Conservation (phyloP, 352 stramenopile genomes). For the Pythium oligandrum region DNA sequence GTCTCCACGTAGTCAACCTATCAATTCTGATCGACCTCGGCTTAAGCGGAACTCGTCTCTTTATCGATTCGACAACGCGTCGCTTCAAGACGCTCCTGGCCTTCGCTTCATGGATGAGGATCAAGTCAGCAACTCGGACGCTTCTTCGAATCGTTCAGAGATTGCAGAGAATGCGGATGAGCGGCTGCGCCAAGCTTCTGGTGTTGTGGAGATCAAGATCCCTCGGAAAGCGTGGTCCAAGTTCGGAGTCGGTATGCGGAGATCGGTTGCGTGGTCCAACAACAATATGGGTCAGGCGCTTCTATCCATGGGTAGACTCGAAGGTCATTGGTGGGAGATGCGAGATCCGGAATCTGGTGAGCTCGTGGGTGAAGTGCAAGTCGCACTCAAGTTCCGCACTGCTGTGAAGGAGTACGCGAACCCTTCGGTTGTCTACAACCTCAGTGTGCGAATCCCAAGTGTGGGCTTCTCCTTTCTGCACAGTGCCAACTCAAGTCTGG, state of each 20-base stretch:
- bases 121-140: conserved; percentile 64
- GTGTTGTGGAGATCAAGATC: conserved; percentile 76
- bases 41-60: conserved; percentile 31
- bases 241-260: conserved; percentile 53
- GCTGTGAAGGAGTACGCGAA: conserved; percentile 48
- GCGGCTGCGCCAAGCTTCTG: conserved; percentile 28
- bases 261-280: conserved; percentile 73
- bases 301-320: conserved; percentile 57
- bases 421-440: conserved; percentile 60
- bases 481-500: conserved; percentile 74
- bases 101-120: conserved; percentile 60
- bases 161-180: conserved; percentile 26
- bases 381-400: conserved; percentile 79
- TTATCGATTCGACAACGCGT: conserved; percentile 39
- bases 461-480: conserved; percentile 82
- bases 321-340: conserved; percentile 86
- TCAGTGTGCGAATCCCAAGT: conserved; percentile 77
- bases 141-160: conserved; percentile 54
- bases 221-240: conserved; percentile 80
- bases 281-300: conserved; percentile 71
- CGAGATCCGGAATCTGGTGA: conserved; percentile 66
- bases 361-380: conserved; percentile 71
- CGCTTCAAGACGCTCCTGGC: conserved; percentile 24
- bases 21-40: neutral
- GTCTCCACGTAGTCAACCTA: conserved; percentile 29